Conservation (phyloP, 352 stramenopile genomes). For the Aphanomyces invadans region DNA sequence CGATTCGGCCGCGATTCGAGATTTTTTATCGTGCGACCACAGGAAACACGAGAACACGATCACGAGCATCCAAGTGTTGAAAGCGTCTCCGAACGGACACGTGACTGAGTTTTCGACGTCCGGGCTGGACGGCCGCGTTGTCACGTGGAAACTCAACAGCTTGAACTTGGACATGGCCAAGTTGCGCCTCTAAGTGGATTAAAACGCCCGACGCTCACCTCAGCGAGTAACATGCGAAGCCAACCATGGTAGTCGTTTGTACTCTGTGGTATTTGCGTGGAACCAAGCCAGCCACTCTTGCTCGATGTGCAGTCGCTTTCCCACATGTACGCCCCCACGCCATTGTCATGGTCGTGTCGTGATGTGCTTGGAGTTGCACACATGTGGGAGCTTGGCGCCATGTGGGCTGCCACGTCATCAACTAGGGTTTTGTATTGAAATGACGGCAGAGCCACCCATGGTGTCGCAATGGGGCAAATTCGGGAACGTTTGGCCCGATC, state of each 20-base stretch:
- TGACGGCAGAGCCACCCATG: not conserved
- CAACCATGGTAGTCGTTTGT: not conserved
- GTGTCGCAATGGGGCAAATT: not conserved
- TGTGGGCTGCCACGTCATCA: not conserved
- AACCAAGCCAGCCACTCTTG: no score
- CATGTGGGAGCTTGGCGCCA: no score
- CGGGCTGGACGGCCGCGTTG: conserved; percentile 70
- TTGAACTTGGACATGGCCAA: conserved; percentile 77
- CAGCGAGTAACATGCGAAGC: no score
- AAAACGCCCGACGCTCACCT: no score
- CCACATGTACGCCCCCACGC: no score
- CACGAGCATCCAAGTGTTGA: conserved; percentile 70
- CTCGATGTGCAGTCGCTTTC: no score
- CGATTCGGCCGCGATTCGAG: no score
- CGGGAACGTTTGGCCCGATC: no score
- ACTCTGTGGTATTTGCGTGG: no score
- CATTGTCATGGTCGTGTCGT: no score
- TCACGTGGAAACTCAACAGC: conserved; percentile 65
- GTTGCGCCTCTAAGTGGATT: conserved; percentile 47
- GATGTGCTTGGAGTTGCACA: no score
- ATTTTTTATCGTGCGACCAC: no score
- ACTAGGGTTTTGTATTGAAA: not conserved
- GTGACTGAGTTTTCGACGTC: conserved; percentile 79
- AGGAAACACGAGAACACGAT: conserved; percentile 84
- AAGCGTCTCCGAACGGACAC: conserved; percentile 37